Evolutionary conservation across 1,139 yeast species (phyloP).

Genomic region (Nakaseomyces bracarensis): DNA sequence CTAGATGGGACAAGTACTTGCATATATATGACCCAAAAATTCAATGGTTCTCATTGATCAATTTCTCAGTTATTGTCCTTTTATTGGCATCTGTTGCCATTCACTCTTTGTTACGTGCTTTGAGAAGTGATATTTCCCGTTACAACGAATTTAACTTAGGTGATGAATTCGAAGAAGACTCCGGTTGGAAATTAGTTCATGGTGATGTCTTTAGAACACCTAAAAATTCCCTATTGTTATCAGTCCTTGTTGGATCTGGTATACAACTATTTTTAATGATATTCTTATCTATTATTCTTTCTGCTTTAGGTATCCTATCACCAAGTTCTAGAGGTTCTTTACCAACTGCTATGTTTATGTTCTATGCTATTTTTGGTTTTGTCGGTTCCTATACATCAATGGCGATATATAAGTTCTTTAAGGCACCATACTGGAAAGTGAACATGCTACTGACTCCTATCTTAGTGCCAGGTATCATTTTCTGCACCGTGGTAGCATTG

Average conservation of each 20-base stretch:
- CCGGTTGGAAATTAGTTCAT: constrained; percentile 95
- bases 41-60: constrained; percentile 89
- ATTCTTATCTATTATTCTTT: constrained; percentile 66
- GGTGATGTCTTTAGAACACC: constrained; percentile 95
- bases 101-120: constrained; percentile 69
- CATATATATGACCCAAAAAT: constrained; percentile 87
- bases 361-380: constrained; percentile 71
- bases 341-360: constrained; percentile 78
- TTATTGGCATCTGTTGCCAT: constrained; percentile 72
- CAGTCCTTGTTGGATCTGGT: constrained; percentile 85
- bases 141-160: constrained; percentile 86
- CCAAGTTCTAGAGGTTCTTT: constrained; percentile 94
- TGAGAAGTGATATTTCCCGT: constrained; percentile 76
- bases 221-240: constrained; percentile 55
- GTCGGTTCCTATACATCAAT: constrained; percentile 85
- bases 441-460: constrained; percentile 78
- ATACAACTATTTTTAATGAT: constrained; percentile 75
- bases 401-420: constrained; percentile 75
- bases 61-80: constrained; percentile 73
- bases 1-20: constrained; percentile 96
- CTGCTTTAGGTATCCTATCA: constrained; percentile 79
- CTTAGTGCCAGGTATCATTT: constrained; percentile 72
- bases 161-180: constrained; percentile 82
- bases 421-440: constrained; percentile 86
- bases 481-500: constrained; percentile 54